Conservation (phyloP, 164 flowering plant genomes). For the Dillenia suffruticosa region DNA sequence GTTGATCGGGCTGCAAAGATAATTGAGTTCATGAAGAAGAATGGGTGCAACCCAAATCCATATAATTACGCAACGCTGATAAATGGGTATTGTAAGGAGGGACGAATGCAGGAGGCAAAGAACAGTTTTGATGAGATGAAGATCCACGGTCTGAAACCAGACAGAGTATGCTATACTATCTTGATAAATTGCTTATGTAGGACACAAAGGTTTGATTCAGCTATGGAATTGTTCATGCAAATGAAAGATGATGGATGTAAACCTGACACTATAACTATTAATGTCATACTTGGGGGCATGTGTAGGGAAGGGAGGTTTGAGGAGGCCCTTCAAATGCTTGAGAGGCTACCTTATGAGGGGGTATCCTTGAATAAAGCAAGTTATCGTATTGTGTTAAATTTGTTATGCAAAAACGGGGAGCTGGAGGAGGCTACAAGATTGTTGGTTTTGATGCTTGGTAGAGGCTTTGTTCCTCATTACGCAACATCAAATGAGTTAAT, state of each 20-base stretch:
- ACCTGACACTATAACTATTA: slow-evolving; percentile 63
- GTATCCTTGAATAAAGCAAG: slow-evolving; percentile 64
- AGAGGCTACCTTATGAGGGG: slow-evolving; percentile 61
- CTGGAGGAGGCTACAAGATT: slow-evolving; percentile 45
- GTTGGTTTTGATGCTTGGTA: slow-evolving; percentile 58
- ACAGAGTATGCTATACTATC: slow-evolving; percentile 70
- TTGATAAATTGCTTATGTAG: slow-evolving; percentile 56
- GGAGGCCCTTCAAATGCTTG: slow-evolving; percentile 72
- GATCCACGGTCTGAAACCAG: slow-evolving; percentile 45
- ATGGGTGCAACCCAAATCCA: slow-evolving; percentile 68
- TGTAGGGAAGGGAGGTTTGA: slow-evolving; percentile 53
- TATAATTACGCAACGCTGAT: slow-evolving; percentile 68
- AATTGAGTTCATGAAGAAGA: slow-evolving; percentile 71
- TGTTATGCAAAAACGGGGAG: slow-evolving; percentile 46
- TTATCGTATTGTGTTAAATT: slow-evolving; percentile 76
- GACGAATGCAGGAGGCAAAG: slow-evolving; percentile 56
- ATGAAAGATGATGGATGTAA: slow-evolving; percentile 60
- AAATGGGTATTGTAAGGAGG: slow-evolving; percentile 79
- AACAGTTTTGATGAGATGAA: slow-evolving; percentile 63
- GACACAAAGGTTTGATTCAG: slow-evolving; percentile 47
- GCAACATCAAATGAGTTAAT: slow-evolving; percentile 76
- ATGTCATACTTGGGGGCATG: slow-evolving; percentile 68
- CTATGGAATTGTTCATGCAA: slow-evolving; percentile 54
- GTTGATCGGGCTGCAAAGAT: slow-evolving; percentile 66
- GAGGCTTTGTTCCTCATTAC: slow-evolving; percentile 75